Base-by-base conservation (phyloP, 768 basidiomycete genomes). In the Phallus indusiatus region DNA sequence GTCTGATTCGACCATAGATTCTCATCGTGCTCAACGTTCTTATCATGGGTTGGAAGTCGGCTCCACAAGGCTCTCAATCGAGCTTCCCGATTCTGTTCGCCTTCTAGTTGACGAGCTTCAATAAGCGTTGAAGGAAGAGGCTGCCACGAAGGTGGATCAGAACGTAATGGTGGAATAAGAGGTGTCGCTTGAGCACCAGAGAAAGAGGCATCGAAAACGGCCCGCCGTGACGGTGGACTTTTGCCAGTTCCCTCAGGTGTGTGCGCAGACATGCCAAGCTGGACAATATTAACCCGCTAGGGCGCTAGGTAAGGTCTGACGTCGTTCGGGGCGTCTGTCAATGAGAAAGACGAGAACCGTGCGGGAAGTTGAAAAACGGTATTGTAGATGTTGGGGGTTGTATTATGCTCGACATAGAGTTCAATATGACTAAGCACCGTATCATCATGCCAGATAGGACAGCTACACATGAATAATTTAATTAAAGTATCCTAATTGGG, bases 31-130 rank as follows among this genome's bases (percentile, higher is more conserved):
- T 64, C 67, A 55, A 65, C 65, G 53, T 61, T 57, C 51, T 64
- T 67, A 52, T 71, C 65, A 59, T 12, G 60, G 10, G 62, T 67
- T 42, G 77, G 74, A 36, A 91, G 76, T 54, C 76, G 78, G 55
- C 75, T 72, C 86, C 88, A 92, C 33, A 91, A 69, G 50, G 77
- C 77, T 56, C 77, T 76, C 54, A 90, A 69, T 53, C 82, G 78
- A 53, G 73, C 74, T 67, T 85, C 83, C 37, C 89, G 75, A 62
- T 75, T 73, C 61, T 80, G 81, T 62, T 73, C 71, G 36, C 86
- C 86, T 71, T 94, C 90, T 37, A 71, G 73, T 56, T 74, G 73
- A 56, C 78, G 81, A 66, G 86, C 91, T 61, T 84, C 86, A 37
- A 74, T 69, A 50, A 94, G 77, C 51, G 77, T 79, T 62, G 71